A percentile compares a stretch with the other conserved stretches of the same genome.
phyloP scores from a whole-genome alignment of 768 basidiomycete genomes.

The Candolleomyces efflorescens region DNA sequence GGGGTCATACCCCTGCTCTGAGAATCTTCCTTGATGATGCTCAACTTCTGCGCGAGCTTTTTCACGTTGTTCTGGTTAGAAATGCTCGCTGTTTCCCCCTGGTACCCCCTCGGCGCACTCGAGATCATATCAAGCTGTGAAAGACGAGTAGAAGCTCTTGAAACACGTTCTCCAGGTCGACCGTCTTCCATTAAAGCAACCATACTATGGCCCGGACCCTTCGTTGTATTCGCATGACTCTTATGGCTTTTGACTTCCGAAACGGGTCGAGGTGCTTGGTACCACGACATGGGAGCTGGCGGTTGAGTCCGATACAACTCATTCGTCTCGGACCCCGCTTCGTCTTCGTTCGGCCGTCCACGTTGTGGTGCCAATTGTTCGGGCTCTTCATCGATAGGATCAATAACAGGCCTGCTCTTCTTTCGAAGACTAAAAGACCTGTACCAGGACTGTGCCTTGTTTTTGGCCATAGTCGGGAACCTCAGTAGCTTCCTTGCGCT shows the following conservation, averaged over 20 bases:
- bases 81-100: slow-evolving; percentile 7
- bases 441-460: slow-evolving; percentile 38
- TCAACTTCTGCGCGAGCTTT: slow-evolving; percentile 20
- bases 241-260: background rate
- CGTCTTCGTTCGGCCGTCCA: background rate
- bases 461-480: slow-evolving; percentile 22
- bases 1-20: slow-evolving; percentile 28
- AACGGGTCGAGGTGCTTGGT: slow-evolving; percentile 6
- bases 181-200: slow-evolving; percentile 5
- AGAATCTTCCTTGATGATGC: slow-evolving; percentile 37
- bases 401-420: slow-evolving; percentile 28
- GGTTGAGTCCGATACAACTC: background rate
- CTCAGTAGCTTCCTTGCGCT: slow-evolving; percentile 14
- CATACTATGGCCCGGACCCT: background rate
- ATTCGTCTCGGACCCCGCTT: background rate
- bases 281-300: slow-evolving; percentile 1
- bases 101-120: slow-evolving; percentile 3
- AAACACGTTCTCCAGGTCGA: background rate
- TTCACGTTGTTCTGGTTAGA: slow-evolving; percentile 8
- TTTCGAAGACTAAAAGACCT: slow-evolving; percentile 32
- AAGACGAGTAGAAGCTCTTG: slow-evolving; percentile 10
- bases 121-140: slow-evolving; percentile 13
- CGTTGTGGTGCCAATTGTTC: background rate
- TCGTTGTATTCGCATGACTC: background rate
- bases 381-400: slow-evolving; percentile 23